These are phyloP conservation scores for Pyricularia pennisetigena DNA, from an alignment of 2,329 filamentous ascomycete genomes.

Conservation along the genomic window DNA sequence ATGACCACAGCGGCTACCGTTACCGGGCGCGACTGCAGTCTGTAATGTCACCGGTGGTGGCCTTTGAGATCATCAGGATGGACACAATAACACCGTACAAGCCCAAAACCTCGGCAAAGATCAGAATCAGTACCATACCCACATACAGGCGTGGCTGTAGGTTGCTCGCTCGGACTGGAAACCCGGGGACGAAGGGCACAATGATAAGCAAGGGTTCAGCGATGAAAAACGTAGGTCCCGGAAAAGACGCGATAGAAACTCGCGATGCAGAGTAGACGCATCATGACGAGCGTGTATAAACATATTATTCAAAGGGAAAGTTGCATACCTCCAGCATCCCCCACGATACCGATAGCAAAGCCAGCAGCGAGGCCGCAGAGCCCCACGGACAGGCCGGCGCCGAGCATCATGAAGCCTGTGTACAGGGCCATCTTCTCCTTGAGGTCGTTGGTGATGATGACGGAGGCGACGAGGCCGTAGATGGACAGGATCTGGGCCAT, in stretches of 20 bases:
- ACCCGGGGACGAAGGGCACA: slow-evolving; percentile 29
- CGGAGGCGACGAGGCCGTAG: slow-evolving; percentile 81
- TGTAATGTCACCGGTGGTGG: slow-evolving; percentile 18
- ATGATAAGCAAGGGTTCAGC: slow-evolving; percentile 10
- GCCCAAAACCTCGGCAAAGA: slow-evolving; percentile 70
- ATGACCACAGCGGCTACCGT: background rate
- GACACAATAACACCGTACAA: slow-evolving; percentile 37
- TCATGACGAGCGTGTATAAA: background rate
- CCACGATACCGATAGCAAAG: slow-evolving; percentile 78
- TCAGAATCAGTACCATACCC: slow-evolving; percentile 96
- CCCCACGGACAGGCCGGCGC: slow-evolving; percentile 71
- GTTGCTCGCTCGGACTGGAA: slow-evolving; percentile 21
- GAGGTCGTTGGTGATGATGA: slow-evolving; percentile 71
- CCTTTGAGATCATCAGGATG: slow-evolving; percentile 37
- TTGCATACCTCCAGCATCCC: slow-evolving; percentile 70
- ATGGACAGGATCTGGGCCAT: slow-evolving; percentile 99
- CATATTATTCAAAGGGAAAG: background rate
- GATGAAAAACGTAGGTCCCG: background rate
- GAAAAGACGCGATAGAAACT: background rate
- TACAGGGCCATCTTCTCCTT: slow-evolving; percentile 61
- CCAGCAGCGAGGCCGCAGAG: slow-evolving; percentile 72
- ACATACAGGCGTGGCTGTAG: slow-evolving; percentile 81
- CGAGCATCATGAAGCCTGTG: slow-evolving; percentile 74
- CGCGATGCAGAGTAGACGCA: too few relatives aligned
- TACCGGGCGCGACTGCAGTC: background rate